Base-by-base conservation (phyloP, 1,139 yeast species). In the Candida frijolesensis region DNA sequence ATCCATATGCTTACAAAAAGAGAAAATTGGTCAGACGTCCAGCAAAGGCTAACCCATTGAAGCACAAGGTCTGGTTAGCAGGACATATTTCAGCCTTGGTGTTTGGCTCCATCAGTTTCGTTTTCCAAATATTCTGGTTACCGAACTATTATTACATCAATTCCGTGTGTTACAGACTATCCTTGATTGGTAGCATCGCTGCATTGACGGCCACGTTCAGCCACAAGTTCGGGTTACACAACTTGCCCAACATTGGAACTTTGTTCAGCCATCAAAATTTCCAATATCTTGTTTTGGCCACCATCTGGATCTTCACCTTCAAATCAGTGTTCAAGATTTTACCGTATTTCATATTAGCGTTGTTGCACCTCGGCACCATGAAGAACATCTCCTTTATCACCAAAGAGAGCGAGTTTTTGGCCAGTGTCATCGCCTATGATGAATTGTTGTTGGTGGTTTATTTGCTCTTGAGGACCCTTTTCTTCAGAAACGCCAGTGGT, bases 401-500 rank as follows among this genome's bases (percentile, higher is more conserved):
- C 46, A 70, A 74, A 22, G 63, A 72, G 27, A 70, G 78, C 18
- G 64, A 63, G 3, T 57, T 64, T 16, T 63, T 86, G 44, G 76
- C 83, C 37, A 74, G 78, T 16, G 51, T 79, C 10, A 77, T 86
- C 57, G 84, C 89, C 3, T 80, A 81, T 54, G 79, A 85, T 59
- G 94, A 87, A 63, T 60, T 85, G 52, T 54, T 79, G 18, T 72
- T 86, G 35, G 71, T 84, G 19, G 63, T 76, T 14, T 78, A 83
- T 48, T 72, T 87, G 53, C 42, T 79, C 0, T 53, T 83, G 46
- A 85, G 89, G 62, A 84, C 92, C 0, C 50, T 85, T 19, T 65
- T 84, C 51, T 78, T 85, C 64, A 80, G 85, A 65, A 85, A 85
- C 45, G 75, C 87, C 12, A 77, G 89, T 2, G 95, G 94, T 2